A percentile compares a stretch with the other conserved stretches of the same genome.
Evolutionary conservation across 1,139 yeast species (phyloP).

Genomic region (Taphrina wiesneri): DNA sequence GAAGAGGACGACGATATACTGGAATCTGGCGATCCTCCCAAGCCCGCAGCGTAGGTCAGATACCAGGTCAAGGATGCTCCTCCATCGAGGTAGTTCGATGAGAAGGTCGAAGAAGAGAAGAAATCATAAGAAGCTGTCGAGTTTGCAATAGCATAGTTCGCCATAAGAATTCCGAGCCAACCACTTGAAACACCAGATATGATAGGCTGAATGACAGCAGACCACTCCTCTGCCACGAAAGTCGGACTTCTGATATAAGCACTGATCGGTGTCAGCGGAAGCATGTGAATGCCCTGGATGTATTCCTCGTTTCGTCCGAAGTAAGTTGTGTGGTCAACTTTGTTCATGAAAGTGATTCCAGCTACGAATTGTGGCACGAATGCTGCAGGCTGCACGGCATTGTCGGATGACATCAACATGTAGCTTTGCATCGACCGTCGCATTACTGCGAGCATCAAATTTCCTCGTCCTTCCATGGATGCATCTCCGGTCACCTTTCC

Average conservation of each 20-base stretch:
- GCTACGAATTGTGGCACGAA: slow-evolving; percentile 66
- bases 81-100: slow-evolving; percentile 61
- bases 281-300: slow-evolving; percentile 94
- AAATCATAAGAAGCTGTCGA: slow-evolving; percentile 66
- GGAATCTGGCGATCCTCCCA: slow-evolving; percentile 40
- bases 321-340: slow-evolving; percentile 86
- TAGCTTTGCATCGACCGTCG: slow-evolving; percentile 63
- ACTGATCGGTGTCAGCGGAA: slow-evolving; percentile 85
- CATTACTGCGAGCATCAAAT: slow-evolving; percentile 68
- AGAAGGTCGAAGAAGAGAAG: slow-evolving; percentile 59
- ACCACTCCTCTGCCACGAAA: slow-evolving; percentile 83
- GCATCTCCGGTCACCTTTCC: slow-evolving; percentile 68
- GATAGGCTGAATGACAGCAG: slow-evolving; percentile 53
- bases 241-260: slow-evolving; percentile 67
- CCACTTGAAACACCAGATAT: slow-evolving; percentile 64
- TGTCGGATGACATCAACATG: slow-evolving; percentile 59
- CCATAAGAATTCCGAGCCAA: slow-evolving; percentile 82
- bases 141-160: slow-evolving; percentile 63
- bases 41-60: slow-evolving; percentile 69
- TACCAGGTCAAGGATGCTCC: slow-evolving; percentile 94
- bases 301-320: slow-evolving; percentile 76
- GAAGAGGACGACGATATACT: slow-evolving; percentile 55
- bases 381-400: slow-evolving; percentile 60
- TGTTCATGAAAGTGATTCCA: slow-evolving; percentile 54
- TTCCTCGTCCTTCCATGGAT: slow-evolving; percentile 76